A percentile compares a stretch with the other conserved stretches of the same genome.
These are phyloP conservation scores for Tubosaeta sp. DNA, from an alignment of 768 basidiomycete genomes.

Conservation along the genomic window DNA sequence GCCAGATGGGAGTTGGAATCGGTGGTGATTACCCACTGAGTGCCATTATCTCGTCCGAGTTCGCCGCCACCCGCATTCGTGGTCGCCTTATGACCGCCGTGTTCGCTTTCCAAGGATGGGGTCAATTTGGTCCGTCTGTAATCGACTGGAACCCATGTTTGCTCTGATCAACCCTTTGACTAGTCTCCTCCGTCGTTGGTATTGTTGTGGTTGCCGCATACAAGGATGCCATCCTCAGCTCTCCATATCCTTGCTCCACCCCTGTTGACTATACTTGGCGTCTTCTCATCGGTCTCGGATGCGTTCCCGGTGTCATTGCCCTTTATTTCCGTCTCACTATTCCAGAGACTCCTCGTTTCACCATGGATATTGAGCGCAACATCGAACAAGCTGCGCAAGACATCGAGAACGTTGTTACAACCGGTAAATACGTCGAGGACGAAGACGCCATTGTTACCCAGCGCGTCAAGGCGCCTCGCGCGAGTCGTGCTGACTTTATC, in stretches of 20 bases:
- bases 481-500: slow-evolving; percentile 62
- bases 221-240: slow-evolving; percentile 53
- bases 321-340: slow-evolving; percentile 93
- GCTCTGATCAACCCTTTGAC: background rate
- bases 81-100: slow-evolving; percentile 89
- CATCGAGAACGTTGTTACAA: slow-evolving; percentile 62
- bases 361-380: slow-evolving; percentile 89
- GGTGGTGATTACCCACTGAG: slow-evolving; percentile 87
- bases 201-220: slow-evolving; percentile 62
- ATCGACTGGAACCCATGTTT: background rate
- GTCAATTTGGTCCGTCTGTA: slow-evolving; percentile 58
- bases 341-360: slow-evolving; percentile 87
- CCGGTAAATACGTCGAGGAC: slow-evolving; percentile 44
- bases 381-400: slow-evolving; percentile 70
- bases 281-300: slow-evolving; percentile 83
- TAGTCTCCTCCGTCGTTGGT: slow-evolving; percentile 64
- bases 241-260: slow-evolving; percentile 34
- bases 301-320: slow-evolving; percentile 73
- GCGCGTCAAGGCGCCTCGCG: slow-evolving; percentile 65
- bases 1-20: slow-evolving; percentile 73
- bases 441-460: slow-evolving; percentile 47
- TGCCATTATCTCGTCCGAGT: slow-evolving; percentile 87
- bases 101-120: slow-evolving; percentile 86
- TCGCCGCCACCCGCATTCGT: slow-evolving; percentile 69
- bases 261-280: slow-evolving; percentile 82